These are phyloP conservation scores for Diaporthe eres DNA, from an alignment of 2,329 filamentous ascomycete species.

Conservation along the genomic window DNA sequence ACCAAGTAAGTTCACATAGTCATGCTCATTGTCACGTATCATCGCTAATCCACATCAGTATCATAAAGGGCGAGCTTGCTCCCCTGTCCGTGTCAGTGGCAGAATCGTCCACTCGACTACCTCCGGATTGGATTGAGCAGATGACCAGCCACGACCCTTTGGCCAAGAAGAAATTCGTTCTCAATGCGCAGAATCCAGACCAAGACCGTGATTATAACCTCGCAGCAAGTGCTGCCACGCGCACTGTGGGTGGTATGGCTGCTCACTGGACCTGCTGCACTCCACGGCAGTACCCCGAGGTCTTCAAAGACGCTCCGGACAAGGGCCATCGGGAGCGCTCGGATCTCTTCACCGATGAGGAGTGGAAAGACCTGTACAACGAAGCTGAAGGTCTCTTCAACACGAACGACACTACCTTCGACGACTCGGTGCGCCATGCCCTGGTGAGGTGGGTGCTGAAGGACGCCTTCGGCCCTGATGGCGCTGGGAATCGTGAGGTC, in stretches of 20 bases:
- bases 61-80: not conserved
- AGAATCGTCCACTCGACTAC: not conserved
- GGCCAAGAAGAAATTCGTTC: not conserved
- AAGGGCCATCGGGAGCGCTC: not conserved
- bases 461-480: not conserved
- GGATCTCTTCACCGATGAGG: not conserved
- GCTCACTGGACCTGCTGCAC: conserved; percentile 48
- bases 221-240: conserved; percentile 43
- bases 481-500: not conserved
- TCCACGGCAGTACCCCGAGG: not conserved
- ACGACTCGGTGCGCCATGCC: not conserved
- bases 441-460: not conserved
- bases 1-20: conserved; percentile 42
- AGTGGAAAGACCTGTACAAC: not conserved
- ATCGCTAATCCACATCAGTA: not conserved
- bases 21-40: not conserved
- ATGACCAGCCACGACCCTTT: not conserved
- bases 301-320: not conserved
- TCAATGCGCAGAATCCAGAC: conserved; percentile 34
- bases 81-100: not conserved
- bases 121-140: not conserved
- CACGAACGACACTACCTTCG: conserved; percentile 36
- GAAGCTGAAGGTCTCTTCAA: conserved; percentile 40
- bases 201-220: conserved; percentile 40
- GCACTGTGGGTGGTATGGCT: conserved; percentile 47